A percentile compares a stretch with the other conserved stretches of the same genome.
Conservation (phyloP, 345 rosid genomes). For the Pistacia integerrima region DNA sequence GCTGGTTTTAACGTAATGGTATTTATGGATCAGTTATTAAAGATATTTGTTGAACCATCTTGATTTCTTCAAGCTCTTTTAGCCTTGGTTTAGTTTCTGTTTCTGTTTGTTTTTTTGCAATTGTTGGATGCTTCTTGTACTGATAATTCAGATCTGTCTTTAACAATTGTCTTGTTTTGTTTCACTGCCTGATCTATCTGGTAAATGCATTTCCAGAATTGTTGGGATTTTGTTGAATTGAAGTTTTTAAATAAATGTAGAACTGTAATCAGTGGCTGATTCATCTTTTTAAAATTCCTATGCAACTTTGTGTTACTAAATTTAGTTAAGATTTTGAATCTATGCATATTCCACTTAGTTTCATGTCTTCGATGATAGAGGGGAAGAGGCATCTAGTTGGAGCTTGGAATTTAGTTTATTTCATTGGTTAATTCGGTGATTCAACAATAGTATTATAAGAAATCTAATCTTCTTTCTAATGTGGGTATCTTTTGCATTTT, state of each 20-base stretch:
- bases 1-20: not conserved
- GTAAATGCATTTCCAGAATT: not conserved
- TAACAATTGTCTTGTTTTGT: not conserved
- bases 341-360: not conserved
- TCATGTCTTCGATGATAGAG: not conserved
- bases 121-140: constrained; percentile 3
- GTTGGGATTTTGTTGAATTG: not conserved
- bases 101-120: not conserved
- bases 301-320: not conserved
- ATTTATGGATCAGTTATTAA: not conserved
- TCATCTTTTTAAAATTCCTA: not conserved
- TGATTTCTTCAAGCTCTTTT: not conserved
- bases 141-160: constrained; percentile 19
- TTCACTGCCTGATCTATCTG: not conserved
- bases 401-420: not conserved
- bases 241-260: not conserved
- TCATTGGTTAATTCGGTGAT: not conserved
- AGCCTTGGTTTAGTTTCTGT: not conserved
- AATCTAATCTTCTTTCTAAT: not conserved
- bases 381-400: no score
- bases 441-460: not conserved
- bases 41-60: not conserved
- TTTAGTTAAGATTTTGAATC: constrained; percentile 1
- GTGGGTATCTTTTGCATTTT: not conserved
- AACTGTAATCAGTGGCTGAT: no score